Conservation (phyloP, 768 basidiomycete species). For the Macrolepiota dolichaula region DNA sequence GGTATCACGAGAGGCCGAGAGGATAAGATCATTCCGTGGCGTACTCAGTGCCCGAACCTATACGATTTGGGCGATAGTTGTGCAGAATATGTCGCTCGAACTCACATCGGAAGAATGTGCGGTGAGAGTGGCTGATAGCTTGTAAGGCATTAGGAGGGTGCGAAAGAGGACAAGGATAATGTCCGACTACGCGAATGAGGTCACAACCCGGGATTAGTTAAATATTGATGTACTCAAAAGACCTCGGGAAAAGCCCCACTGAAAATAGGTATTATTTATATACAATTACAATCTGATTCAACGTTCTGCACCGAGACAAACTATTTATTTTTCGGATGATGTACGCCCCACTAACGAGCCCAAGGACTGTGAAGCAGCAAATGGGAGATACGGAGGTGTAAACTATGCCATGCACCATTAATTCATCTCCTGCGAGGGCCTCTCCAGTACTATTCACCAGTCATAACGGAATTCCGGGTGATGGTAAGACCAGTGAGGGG, state of each 20-base stretch:
- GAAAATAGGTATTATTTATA: no score
- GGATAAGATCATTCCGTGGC: constrained; percentile 70
- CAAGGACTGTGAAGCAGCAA: constrained; percentile 51
- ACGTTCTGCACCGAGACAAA: no score
- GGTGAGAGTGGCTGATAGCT: constrained; percentile 27
- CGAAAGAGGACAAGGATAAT: background rate
- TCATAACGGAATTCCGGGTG: constrained; percentile 30
- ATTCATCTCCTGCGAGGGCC: constrained; percentile 89
- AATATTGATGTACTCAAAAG: background rate
- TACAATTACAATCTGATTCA: no score
- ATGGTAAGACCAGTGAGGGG: constrained; percentile 45
- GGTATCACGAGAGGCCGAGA: constrained; percentile 90
- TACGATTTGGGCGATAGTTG: constrained; percentile 14
- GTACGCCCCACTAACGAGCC: constrained; percentile 88
- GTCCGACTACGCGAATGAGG: background rate
- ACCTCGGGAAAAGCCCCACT: background rate
- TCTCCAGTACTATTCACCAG: constrained; percentile 38
- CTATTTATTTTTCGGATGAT: constrained; percentile 31
- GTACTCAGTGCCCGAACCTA: constrained; percentile 84
- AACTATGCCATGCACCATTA: constrained; percentile 86
- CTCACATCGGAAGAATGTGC: constrained; percentile 29
- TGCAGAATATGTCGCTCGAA: background rate
- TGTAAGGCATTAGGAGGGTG: constrained; percentile 25
- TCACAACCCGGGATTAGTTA: background rate
- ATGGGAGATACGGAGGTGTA: constrained; percentile 88